phyloP scores from a whole-genome alignment of 108 stramenopile species.

The Poteriospumella lacustris region DNA sequence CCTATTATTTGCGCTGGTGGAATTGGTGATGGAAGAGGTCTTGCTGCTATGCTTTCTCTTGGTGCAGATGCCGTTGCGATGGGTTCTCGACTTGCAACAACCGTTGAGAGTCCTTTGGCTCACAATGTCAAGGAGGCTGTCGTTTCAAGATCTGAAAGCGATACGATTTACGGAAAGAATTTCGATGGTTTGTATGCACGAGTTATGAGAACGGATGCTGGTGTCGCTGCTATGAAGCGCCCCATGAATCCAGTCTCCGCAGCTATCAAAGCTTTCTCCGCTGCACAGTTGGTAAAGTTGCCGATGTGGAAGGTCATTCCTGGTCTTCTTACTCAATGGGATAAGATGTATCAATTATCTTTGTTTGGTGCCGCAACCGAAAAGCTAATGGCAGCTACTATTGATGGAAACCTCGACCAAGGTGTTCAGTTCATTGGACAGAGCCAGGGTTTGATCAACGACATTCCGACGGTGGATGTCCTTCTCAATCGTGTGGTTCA shows the following conservation, averaged over 20 bases:
- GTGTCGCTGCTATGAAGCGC: slow-evolving; percentile 51
- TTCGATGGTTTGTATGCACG: slow-evolving; percentile 79
- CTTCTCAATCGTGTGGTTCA: no score
- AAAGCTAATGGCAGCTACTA: slow-evolving; percentile 63
- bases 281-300: slow-evolving; percentile 63
- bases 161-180: slow-evolving; percentile 73
- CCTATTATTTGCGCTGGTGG: slow-evolving; percentile 82
- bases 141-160: slow-evolving; percentile 49
- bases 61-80: slow-evolving; percentile 82
- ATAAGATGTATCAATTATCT: slow-evolving; percentile 71
- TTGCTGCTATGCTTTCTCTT: slow-evolving; percentile 68
- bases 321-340: slow-evolving; percentile 65
- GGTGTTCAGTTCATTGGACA: slow-evolving; percentile 83
- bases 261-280: no score
- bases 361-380: slow-evolving; percentile 80
- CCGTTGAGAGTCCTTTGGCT: slow-evolving; percentile 65
- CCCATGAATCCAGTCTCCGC: no score
- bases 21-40: slow-evolving; percentile 74
- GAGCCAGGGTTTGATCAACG: slow-evolving; percentile 63
- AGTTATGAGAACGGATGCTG: slow-evolving; percentile 62
- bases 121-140: slow-evolving; percentile 64
- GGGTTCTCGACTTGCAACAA: slow-evolving; percentile 73
- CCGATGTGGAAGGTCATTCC: slow-evolving; percentile 75
- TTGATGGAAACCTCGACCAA: slow-evolving; percentile 62
- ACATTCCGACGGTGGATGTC: no score